Conservation (phyloP, 768 basidiomycete genomes). For the Macrolepiota fuliginosa region DNA sequence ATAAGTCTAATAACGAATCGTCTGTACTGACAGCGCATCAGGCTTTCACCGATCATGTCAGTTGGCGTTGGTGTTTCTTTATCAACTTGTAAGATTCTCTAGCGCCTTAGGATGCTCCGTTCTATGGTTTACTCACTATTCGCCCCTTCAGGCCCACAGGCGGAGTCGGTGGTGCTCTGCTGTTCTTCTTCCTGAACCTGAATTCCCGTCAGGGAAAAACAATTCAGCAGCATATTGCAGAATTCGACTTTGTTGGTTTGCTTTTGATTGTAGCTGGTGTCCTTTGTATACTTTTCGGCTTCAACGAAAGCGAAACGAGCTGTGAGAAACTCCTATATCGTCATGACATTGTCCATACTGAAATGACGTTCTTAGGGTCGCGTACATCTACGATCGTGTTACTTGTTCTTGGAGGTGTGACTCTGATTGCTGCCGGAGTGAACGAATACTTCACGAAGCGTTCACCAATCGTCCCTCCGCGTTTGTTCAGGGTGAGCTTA, state of each 20-base stretch:
- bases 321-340: slow-evolving; percentile 42
- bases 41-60: slow-evolving; percentile 71
- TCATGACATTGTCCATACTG: not conserved
- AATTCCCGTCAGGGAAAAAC: slow-evolving; percentile 67
- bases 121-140: not conserved
- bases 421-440: slow-evolving; percentile 48
- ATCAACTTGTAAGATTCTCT: slow-evolving; percentile 57
- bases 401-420: slow-evolving; percentile 52
- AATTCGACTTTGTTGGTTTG: slow-evolving; percentile 75
- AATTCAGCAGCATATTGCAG: slow-evolving; percentile 52
- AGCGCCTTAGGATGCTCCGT: not conserved
- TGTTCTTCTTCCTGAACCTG: slow-evolving; percentile 78
- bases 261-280: slow-evolving; percentile 60
- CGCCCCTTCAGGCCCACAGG: slow-evolving; percentile 59
- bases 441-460: slow-evolving; percentile 63
- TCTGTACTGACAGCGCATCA: slow-evolving; percentile 24
- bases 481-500: slow-evolving; percentile 60
- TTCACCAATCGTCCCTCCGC: slow-evolving; percentile 71
- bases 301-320: slow-evolving; percentile 63
- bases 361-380: slow-evolving; percentile 43
- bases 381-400: slow-evolving; percentile 58
- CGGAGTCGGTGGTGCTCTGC: slow-evolving; percentile 54
- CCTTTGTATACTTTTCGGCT: slow-evolving; percentile 68
- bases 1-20: not conserved
- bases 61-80: slow-evolving; percentile 87